These are phyloP conservation scores for Scutellaria baicalensis DNA, from an alignment of 257 asterid species.

Conservation along the genomic window DNA sequence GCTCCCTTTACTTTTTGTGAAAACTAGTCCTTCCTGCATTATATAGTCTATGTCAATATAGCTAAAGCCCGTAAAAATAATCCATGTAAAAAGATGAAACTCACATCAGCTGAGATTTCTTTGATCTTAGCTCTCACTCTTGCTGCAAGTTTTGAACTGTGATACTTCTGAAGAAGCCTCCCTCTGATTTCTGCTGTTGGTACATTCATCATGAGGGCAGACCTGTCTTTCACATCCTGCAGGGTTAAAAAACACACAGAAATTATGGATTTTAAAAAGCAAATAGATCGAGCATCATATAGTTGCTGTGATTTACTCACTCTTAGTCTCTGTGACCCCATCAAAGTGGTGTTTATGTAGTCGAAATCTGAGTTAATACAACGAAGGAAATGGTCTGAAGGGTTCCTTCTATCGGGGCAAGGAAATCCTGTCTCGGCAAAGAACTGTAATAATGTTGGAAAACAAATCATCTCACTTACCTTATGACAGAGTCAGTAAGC, in stretches of 20 bases:
- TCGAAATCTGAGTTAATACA: constrained; percentile 86
- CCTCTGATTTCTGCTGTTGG: constrained; percentile 61
- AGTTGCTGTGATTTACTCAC: constrained; percentile 18
- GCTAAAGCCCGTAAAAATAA: too few species aligned
- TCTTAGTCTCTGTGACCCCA: constrained; percentile 39
- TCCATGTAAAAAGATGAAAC: constrained; percentile 3
- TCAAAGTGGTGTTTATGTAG: constrained; percentile 39
- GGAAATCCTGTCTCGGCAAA: constrained; percentile 85
- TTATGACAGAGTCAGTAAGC: background rate
- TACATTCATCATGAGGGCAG: constrained; percentile 18
- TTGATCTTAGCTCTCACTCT: constrained; percentile 32
- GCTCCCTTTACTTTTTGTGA: constrained; percentile 43
- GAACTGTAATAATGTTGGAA: constrained; percentile 40
- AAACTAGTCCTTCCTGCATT: constrained; percentile 36
- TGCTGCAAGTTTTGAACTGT: constrained; percentile 34
- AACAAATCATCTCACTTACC: background rate
- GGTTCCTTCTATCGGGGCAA: constrained; percentile 77
- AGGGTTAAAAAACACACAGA: background rate
- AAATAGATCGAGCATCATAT: background rate
- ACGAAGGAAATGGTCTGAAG: constrained; percentile 87
- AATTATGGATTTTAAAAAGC: background rate
- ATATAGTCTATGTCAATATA: background rate
- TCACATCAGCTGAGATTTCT: constrained; percentile 42
- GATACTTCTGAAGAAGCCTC: constrained; percentile 60
- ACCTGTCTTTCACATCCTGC: constrained; percentile 32